These are phyloP conservation scores for Setomelanomma holmii DNA, from an alignment of 2,329 filamentous ascomycete species.

Conservation along the genomic window DNA sequence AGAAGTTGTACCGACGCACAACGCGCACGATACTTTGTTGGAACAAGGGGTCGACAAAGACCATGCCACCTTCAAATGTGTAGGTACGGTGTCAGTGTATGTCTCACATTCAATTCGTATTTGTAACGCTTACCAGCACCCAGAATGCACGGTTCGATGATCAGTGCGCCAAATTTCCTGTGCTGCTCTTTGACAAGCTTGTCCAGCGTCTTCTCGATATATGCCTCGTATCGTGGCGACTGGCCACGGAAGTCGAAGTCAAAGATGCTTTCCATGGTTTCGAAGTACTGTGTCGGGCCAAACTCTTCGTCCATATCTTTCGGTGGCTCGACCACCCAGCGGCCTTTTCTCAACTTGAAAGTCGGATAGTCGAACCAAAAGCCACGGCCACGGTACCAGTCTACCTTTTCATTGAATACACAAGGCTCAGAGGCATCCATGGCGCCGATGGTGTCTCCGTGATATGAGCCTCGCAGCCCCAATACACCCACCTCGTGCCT, in stretches of 20 bases:
- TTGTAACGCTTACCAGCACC: no score
- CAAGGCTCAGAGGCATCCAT: constrained; percentile 86
- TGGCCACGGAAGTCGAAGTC: neutral
- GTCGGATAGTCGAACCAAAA: constrained; percentile 83
- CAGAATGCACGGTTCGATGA: constrained; percentile 81
- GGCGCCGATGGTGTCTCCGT: constrained; percentile 86
- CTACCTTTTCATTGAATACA: constrained; percentile 80
- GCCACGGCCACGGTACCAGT: constrained; percentile 83
- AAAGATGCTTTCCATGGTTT: constrained; percentile 44
- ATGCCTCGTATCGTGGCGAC: constrained; percentile 61
- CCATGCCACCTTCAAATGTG: constrained; percentile 89
- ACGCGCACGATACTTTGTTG: constrained; percentile 75
- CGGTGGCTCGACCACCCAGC: constrained; percentile 70
- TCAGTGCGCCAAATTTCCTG: constrained; percentile 75
- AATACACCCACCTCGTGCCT: constrained; percentile 69
- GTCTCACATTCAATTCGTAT: no score
- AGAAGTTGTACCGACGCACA: constrained; percentile 69
- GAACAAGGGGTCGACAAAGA: constrained; percentile 83
- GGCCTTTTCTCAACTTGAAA: constrained; percentile 70
- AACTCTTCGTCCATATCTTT: constrained; percentile 56
- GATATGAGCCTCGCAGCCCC: constrained; percentile 81
- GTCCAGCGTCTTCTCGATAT: constrained; percentile 65
- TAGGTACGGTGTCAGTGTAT: no score
- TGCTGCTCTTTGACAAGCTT: constrained; percentile 62
- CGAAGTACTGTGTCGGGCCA: constrained; percentile 50